Percentiles rank a stretch among this genome's conserved stretches.
phyloP scores from a whole-genome alignment of 1,284 basidiomycete species.

The Cerrena zonata region DNA sequence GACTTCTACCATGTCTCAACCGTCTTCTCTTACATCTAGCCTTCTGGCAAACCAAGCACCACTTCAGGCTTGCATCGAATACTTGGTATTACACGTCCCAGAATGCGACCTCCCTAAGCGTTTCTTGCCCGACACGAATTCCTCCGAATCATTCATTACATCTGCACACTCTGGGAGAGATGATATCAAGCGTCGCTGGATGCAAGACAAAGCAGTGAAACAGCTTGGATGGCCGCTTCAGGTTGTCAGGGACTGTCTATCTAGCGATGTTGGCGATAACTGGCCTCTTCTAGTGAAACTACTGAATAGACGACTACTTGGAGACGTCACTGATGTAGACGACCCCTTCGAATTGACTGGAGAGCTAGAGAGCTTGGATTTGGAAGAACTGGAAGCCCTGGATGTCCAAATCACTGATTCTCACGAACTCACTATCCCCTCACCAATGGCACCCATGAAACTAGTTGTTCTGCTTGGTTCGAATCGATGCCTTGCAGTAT shows the following conservation, averaged over 20 bases:
- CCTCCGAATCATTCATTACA: conserved; percentile 65
- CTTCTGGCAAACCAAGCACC: conserved; percentile 45
- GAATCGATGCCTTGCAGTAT: conserved; percentile 44
- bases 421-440: conserved; percentile 52
- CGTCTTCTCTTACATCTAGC: conserved; percentile 47
- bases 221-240: conserved; percentile 80
- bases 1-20: conserved; percentile 44
- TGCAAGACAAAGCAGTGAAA: conserved; percentile 76
- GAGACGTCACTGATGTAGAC: conserved; percentile 27
- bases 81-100: conserved; percentile 68
- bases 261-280: conserved; percentile 36
- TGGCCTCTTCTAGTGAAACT: conserved; percentile 47
- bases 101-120: conserved; percentile 72
- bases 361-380: conserved; percentile 38
- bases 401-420: conserved; percentile 43
- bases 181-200: conserved; percentile 74
- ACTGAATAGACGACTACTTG: conserved; percentile 46
- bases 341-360: conserved; percentile 8
- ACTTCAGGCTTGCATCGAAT: conserved; percentile 68
- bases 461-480: conserved; percentile 64
- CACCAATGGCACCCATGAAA: conserved; percentile 57
- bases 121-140: conserved; percentile 58
- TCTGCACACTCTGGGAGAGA: conserved; percentile 54
- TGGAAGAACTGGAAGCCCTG: conserved; percentile 67
- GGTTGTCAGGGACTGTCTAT: conserved; percentile 55